phyloP scores from a whole-genome alignment of 441 rosid genomes.

The Sinapis alba region DNA sequence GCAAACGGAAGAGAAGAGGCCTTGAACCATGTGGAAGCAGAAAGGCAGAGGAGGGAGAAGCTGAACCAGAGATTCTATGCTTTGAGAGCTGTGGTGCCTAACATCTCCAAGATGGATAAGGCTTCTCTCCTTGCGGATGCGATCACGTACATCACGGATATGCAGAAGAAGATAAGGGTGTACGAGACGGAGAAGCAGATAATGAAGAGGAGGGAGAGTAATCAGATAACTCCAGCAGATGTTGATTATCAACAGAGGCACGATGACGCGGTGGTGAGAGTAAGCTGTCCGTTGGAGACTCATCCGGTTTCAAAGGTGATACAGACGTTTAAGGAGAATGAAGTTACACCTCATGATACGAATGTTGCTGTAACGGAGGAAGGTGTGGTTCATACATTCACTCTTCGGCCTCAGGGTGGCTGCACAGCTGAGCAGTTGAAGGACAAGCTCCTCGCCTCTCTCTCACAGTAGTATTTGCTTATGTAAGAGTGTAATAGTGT shows the following conservation, averaged over 20 bases:
- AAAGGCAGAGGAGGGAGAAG: constrained; percentile 75
- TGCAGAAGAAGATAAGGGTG: constrained; percentile 60
- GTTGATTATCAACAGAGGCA: constrained; percentile 72
- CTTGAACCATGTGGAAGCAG: constrained; percentile 75
- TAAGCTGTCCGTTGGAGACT: constrained; percentile 69
- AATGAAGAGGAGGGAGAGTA: constrained; percentile 44
- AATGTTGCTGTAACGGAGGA: constrained; percentile 59
- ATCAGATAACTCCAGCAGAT: constrained; percentile 50
- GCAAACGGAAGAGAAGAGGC: constrained; percentile 82
- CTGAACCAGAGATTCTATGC: constrained; percentile 78
- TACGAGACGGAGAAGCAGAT: constrained; percentile 78
- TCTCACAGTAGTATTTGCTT: constrained; percentile 49
- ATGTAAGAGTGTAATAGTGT: constrained; percentile 5
- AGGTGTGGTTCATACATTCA: constrained; percentile 76
- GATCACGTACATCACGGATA: constrained; percentile 62
- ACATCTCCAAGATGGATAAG: constrained; percentile 81
- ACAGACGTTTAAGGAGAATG: constrained; percentile 66
- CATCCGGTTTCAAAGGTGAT: constrained; percentile 71
- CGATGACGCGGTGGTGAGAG: constrained; percentile 74
- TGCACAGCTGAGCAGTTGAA: constrained; percentile 73
- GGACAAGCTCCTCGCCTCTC: constrained; percentile 71
- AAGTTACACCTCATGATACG: constrained; percentile 60
- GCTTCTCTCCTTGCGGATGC: constrained; percentile 80
- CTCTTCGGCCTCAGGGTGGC: constrained; percentile 61
- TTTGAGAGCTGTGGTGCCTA: constrained; percentile 70